A percentile compares a stretch with the other conserved stretches of the same genome.
phyloP scores from a whole-genome alignment of 345 rosid genomes.

The Eucalyptus albens region DNA sequence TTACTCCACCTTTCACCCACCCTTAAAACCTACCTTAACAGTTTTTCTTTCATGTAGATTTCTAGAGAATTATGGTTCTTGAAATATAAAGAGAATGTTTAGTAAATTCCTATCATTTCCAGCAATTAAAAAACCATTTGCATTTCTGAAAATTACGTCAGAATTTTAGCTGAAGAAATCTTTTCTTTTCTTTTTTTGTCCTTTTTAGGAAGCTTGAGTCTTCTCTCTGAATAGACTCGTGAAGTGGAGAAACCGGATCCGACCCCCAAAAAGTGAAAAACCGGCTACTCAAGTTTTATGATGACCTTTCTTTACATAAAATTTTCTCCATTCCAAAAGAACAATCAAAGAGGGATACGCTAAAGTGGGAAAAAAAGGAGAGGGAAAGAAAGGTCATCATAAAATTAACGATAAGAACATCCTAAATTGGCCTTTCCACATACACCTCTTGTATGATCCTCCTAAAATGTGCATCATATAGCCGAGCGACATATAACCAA shows the following conservation, averaged over 20 bases:
- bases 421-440: background rate
- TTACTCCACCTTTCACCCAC: background rate
- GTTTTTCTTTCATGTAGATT: too few relatives aligned
- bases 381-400: background rate
- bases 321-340: background rate
- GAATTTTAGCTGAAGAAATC: background rate
- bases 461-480: too few relatives aligned
- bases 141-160: background rate
- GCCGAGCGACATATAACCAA: background rate
- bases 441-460: too few relatives aligned
- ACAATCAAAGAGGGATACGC: background rate
- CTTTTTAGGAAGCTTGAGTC: too few relatives aligned
- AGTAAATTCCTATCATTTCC: background rate
- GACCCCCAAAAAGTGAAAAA: too few relatives aligned
- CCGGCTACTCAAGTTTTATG: too few relatives aligned
- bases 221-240: too few relatives aligned
- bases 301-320: too few relatives aligned
- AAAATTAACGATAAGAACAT: background rate
- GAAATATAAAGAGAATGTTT: background rate
- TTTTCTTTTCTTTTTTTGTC: too few relatives aligned
- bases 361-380: background rate
- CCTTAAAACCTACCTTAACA: background rate
- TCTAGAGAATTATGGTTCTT: background rate
- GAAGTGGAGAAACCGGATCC: too few relatives aligned
- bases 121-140: background rate